These are phyloP conservation scores for Meyerozyma guilliermondii DNA, from an alignment of 1,139 yeast species.

Conservation along the genomic window DNA sequence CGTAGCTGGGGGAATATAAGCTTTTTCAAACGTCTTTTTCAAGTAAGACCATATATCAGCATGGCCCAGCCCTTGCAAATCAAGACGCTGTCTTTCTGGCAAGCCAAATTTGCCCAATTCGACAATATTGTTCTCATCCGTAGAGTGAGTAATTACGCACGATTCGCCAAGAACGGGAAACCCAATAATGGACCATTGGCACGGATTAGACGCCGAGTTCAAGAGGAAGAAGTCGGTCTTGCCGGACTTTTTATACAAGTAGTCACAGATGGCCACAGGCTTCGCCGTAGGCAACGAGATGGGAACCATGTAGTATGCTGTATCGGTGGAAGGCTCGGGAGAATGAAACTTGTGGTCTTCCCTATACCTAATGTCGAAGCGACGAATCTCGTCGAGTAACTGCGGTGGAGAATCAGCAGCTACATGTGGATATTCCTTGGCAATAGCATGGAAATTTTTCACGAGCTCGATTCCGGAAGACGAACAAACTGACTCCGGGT, in stretches of 20 bases:
- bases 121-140: conserved; percentile 27
- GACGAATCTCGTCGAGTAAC: conserved; percentile 3
- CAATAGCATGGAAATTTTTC: conserved; percentile 56
- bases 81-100: conserved; percentile 6
- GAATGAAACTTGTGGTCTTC: neutral
- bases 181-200: conserved; percentile 85
- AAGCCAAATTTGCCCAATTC: conserved; percentile 12
- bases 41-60: conserved; percentile 19
- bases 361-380: conserved; percentile 1
- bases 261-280: conserved; percentile 50
- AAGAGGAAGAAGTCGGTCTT: conserved; percentile 48
- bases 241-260: conserved; percentile 14
- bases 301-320: neutral
- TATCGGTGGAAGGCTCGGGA: neutral
- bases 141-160: conserved; percentile 62
- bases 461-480: conserved; percentile 55
- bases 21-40: conserved; percentile 18
- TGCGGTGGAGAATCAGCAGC: conserved; percentile 1
- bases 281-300: conserved; percentile 8
- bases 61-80: neutral
- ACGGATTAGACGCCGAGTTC: conserved; percentile 76
- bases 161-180: conserved; percentile 52
- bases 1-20: conserved; percentile 17
- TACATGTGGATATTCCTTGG: conserved; percentile 21
- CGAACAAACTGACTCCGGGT: conserved; percentile 93